Percentiles rank a stretch among this genome's conserved stretches.
Conservation (phyloP, 2,329 filamentous ascomycete genomes). For the Dactylonectria macrodidyma region DNA sequence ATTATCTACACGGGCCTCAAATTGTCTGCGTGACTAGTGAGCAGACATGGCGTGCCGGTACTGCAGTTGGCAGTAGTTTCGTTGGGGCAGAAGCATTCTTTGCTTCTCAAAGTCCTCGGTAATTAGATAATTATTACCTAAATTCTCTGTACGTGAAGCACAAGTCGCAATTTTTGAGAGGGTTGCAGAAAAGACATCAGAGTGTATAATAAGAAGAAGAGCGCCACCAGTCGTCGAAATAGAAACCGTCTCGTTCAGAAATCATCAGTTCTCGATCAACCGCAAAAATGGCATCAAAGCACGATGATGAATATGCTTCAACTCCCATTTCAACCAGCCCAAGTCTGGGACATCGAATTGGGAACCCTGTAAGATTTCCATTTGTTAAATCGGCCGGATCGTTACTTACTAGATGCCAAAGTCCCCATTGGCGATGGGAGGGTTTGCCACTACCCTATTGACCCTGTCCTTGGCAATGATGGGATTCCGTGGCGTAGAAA, state of each 20-base stretch:
- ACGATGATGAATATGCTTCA: slow-evolving; percentile 5
- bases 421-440: slow-evolving; percentile 24
- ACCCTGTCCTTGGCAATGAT: slow-evolving; percentile 68
- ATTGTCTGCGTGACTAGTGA: slow-evolving; percentile 7
- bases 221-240: background rate
- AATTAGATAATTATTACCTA: slow-evolving; percentile 27
- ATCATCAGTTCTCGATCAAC: background rate
- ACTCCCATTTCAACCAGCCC: slow-evolving; percentile 15
- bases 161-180: background rate
- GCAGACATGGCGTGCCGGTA: background rate
- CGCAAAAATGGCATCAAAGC: slow-evolving; percentile 10
- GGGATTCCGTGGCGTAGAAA: slow-evolving; percentile 67
- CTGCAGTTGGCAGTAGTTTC: background rate
- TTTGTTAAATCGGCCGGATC: background rate
- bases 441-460: slow-evolving; percentile 67
- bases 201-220: slow-evolving; percentile 9
- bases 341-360: slow-evolving; percentile 12
- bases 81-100: slow-evolving; percentile 6
- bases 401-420: slow-evolving; percentile 10
- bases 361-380: slow-evolving; percentile 20
- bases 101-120: background rate
- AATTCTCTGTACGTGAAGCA: background rate
- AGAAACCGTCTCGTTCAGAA: background rate
- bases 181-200: background rate
- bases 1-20: background rate